These are phyloP conservation scores for Holtermanniella nyarrowii DNA, from an alignment of 768 basidiomycete species.

Conservation along the genomic window DNA sequence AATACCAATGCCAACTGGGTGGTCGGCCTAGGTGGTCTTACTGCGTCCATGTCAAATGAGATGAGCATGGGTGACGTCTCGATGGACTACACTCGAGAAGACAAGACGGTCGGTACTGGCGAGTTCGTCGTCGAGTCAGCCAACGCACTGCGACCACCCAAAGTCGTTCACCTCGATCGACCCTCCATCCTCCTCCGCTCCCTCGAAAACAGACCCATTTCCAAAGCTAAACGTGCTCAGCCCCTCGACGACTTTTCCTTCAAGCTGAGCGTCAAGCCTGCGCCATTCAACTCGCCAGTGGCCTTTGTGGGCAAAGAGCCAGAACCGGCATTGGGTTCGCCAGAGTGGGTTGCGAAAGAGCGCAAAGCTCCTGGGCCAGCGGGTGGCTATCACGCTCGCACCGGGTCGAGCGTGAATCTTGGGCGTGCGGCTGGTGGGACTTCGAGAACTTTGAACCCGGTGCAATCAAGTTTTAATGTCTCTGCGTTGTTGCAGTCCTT, in stretches of 20 bases:
- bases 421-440: no score
- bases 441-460: no score
- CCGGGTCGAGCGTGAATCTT: no score
- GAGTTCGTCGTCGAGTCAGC: background rate
- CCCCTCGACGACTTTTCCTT: background rate
- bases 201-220: background rate
- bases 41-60: background rate
- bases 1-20: slow-evolving; percentile 3
- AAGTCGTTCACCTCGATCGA: background rate
- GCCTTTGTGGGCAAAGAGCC: background rate
- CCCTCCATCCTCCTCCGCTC: background rate
- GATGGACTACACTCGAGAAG: background rate
- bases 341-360: background rate
- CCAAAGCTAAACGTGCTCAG: background rate
- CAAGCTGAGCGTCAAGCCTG: background rate
- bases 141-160: background rate
- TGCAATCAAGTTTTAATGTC: no score
- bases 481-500: no score
- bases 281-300: no score
- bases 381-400: no score
- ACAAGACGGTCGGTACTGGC: background rate
- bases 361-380: background rate
- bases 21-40: slow-evolving; percentile 7
- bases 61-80: background rate
- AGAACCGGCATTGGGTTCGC: background rate